Evolutionary conservation across 208 protist species (phyloP).

Genomic region (Trypanosoma melophagium): DNA sequence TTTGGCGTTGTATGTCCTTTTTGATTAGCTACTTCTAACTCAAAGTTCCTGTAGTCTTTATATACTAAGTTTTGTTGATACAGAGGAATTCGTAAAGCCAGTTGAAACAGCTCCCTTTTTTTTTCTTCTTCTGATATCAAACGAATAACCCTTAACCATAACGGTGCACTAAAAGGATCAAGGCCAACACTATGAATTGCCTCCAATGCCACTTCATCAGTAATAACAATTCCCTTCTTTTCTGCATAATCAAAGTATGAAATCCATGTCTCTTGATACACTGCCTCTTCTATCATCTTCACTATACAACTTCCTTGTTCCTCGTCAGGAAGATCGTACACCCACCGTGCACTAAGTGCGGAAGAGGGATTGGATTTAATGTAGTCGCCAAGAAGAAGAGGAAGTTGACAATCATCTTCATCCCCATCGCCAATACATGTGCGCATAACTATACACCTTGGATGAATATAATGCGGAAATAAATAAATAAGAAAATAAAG

Average conservation of each 20-base stretch:
- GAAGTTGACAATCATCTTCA: not conserved
- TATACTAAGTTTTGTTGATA: conserved; percentile 46
- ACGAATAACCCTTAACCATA: conserved; percentile 63
- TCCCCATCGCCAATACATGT: conserved; percentile 9
- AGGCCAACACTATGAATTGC: conserved; percentile 74
- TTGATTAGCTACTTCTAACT: conserved; percentile 20
- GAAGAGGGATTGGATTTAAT: conserved; percentile 49
- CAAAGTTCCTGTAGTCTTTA: conserved; percentile 46
- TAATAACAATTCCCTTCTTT: conserved; percentile 41
- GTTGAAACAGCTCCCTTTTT: conserved; percentile 60
- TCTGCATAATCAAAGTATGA: conserved; percentile 70
- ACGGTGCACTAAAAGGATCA: conserved; percentile 63
- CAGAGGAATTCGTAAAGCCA: conserved; percentile 70
- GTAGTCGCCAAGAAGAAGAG: conserved; percentile 27
- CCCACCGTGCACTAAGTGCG: conserved; percentile 45
- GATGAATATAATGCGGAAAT: not conserved
- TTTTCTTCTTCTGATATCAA: conserved; percentile 35
- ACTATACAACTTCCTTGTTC: conserved; percentile 49
- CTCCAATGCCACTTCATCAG: conserved; percentile 55
- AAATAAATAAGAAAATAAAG: conserved; percentile 14
- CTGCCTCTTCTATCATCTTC: conserved; percentile 63
- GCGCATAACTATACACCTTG: too few species aligned
- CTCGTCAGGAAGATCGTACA: conserved; percentile 45
- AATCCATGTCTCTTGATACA: conserved; percentile 80
- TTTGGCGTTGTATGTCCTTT: conserved; percentile 1